Evolutionary conservation across 257 asterid species (phyloP).

Genomic region (Mentha longifolia): DNA sequence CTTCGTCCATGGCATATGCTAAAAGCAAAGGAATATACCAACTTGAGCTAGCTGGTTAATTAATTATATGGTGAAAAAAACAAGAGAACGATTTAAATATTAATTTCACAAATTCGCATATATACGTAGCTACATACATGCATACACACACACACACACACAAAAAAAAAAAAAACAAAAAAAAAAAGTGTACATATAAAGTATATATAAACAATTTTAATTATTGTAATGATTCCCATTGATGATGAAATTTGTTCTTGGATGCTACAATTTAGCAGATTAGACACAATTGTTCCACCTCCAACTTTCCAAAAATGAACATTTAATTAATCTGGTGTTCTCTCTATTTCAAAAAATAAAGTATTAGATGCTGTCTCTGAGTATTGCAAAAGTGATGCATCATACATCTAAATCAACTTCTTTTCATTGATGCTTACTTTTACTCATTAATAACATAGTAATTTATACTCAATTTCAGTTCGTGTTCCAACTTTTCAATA

Average conservation of each 20-base stretch:
- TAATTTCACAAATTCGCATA: no score
- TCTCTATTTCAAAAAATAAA: background rate
- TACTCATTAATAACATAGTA: background rate
- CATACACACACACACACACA: no score
- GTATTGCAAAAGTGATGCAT: conserved; percentile 10
- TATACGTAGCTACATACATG: no score
- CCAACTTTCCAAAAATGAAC: conserved; percentile 32
- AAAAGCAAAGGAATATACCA: background rate
- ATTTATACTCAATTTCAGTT: background rate
- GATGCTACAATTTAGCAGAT: conserved; percentile 18
- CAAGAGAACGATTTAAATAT: no score
- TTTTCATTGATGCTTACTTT: conserved; percentile 29
- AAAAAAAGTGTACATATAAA: no score
- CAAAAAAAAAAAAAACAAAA: no score
- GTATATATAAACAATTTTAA: background rate
- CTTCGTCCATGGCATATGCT: background rate
- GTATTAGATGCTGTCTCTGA: conserved; percentile 33
- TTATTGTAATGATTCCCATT: background rate
- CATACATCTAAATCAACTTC: conserved; percentile 32
- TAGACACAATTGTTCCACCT: conserved; percentile 41
- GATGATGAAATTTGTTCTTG: background rate
- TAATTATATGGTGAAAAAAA: no score
- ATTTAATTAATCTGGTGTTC: conserved; percentile 1
- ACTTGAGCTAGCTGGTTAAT: no score
- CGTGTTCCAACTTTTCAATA: background rate